Percentiles rank a stretch among this genome's conserved stretches.
These are phyloP conservation scores for Ormosia semicastrata DNA, from an alignment of 306 rosid species.

Conservation along the genomic window DNA sequence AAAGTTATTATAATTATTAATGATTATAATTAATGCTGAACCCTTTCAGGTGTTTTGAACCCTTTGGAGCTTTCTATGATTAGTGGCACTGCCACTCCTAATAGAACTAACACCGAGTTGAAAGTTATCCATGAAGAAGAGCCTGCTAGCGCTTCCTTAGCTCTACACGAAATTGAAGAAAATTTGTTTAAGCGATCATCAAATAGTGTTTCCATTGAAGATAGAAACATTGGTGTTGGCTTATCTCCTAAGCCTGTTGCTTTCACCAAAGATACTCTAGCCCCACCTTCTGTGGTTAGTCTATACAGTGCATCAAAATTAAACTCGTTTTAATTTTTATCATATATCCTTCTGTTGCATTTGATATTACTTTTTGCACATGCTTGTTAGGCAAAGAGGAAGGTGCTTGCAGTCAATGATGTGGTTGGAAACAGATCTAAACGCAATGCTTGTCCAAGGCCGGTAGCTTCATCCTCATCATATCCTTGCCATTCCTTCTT, in stretches of 20 bases:
- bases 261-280: slow-evolving; percentile 30
- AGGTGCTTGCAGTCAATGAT: slow-evolving; percentile 57
- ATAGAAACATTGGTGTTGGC: slow-evolving; percentile 28
- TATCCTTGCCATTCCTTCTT: slow-evolving; percentile 60
- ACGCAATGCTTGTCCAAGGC: slow-evolving; percentile 67
- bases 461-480: slow-evolving; percentile 72
- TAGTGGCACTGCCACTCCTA: slow-evolving; percentile 47
- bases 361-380: background rate
- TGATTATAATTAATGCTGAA: background rate
- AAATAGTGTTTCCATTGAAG: slow-evolving; percentile 16
- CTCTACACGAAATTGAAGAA: slow-evolving; percentile 44
- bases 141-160: slow-evolving; percentile 28
- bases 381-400: slow-evolving; percentile 59
- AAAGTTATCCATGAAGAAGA: slow-evolving; percentile 61
- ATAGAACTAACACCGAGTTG: slow-evolving; percentile 41
- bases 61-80: slow-evolving; percentile 79
- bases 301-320: background rate
- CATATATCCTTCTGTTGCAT: background rate
- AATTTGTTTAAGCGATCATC: slow-evolving; percentile 49
- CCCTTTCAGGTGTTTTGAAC: slow-evolving; percentile 69
- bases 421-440: slow-evolving; percentile 54
- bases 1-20: background rate
- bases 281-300: slow-evolving; percentile 51
- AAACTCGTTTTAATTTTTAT: background rate
- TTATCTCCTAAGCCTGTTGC: slow-evolving; percentile 44